Percentiles rank a stretch among this genome's conserved stretches.
These are phyloP conservation scores for Penicillium verhagenii DNA, from an alignment of 495 filamentous ascomycete genomes.

Conservation along the genomic window DNA sequence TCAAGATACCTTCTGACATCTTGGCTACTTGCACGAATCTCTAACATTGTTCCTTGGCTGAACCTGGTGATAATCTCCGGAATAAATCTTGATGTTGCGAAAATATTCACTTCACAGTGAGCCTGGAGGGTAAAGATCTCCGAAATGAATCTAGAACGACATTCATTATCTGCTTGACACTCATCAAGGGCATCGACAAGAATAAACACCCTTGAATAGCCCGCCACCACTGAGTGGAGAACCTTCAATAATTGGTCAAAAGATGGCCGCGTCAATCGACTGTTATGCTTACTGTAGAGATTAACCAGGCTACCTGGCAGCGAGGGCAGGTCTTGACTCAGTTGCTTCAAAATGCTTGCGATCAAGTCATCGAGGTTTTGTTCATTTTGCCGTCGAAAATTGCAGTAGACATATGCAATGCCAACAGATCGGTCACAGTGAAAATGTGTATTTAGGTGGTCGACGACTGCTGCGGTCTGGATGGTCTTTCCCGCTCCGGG, in stretches of 20 bases:
- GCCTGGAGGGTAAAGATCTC: not conserved
- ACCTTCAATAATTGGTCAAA: not conserved
- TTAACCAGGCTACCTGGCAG: not conserved
- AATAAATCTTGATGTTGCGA: not conserved
- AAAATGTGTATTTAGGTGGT: conserved; percentile 22
- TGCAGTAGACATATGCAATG: conserved; percentile 41
- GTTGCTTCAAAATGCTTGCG: conserved; percentile 25
- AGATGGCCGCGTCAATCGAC: not conserved
- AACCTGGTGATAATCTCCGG: not conserved
- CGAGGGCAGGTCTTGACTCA: not conserved
- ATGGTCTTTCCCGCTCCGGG: not conserved
- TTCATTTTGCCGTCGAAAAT: conserved; percentile 11
- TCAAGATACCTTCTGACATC: not conserved
- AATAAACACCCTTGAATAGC: not conserved
- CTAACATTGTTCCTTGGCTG: not conserved
- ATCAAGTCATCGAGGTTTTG: conserved; percentile 17
- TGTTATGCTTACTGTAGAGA: not conserved
- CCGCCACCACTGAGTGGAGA: not conserved
- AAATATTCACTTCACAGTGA: not conserved
- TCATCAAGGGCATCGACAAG: not conserved
- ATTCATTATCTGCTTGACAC: not conserved
- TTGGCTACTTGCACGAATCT: not conserved
- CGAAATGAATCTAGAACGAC: not conserved
- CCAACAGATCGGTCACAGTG: conserved; percentile 14
- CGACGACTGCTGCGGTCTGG: conserved; percentile 34